Evolutionary conservation across 345 rosid genomes (phyloP), one percentile per base, ranked within the genome.

Genomic region (Zanthoxylum bungeanum): DNA sequence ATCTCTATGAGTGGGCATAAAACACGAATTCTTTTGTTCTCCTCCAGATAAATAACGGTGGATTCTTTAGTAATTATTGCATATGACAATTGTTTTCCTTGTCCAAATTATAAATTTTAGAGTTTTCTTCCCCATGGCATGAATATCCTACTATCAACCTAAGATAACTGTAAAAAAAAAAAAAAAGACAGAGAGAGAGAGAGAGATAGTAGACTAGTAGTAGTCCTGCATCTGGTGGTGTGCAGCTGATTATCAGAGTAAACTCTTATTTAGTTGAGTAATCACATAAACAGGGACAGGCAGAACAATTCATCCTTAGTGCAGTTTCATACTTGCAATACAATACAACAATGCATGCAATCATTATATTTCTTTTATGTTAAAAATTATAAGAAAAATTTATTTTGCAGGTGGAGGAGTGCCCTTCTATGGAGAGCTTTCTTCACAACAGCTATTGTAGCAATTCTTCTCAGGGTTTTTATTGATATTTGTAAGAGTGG

Each of bases 351-450:
- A 11, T 9, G 39, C 8, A 34, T 31, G 59, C 3, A 3, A 22
- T 25, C 30, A 25, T 37, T 52, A 7, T 16, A 53, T 25, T 16
- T 34, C 62, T 25, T 28, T 52, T 36, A 4, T 33, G 16, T 44
- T 24, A 36, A 49, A 27, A 17, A 64, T 24, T 37, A 40, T 63
- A 61, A 12, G 9, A 36, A 9, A 16, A 2, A n/a, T 46, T 55
- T 69, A 25, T 68, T 34, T 64, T 82, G 70, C 79, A 91, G 93
- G 97, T 93, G 98, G 98, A 84, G 91, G 82, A 91, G 95, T 81
- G 87, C 92, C 28, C 95, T 93, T 62, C 74, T 94, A 16, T 94
- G 98, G 97, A 89, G 98, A 82, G 84, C 87, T 68, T 94, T 94
- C 86, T 94, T 92, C 76, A 82, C 97, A 12, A 87, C 99, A 11